Evolutionary conservation across 1,139 yeast genomes (phyloP), one percentile per base, ranked within the genome.

Genomic region (Meyerozyma sp.): DNA sequence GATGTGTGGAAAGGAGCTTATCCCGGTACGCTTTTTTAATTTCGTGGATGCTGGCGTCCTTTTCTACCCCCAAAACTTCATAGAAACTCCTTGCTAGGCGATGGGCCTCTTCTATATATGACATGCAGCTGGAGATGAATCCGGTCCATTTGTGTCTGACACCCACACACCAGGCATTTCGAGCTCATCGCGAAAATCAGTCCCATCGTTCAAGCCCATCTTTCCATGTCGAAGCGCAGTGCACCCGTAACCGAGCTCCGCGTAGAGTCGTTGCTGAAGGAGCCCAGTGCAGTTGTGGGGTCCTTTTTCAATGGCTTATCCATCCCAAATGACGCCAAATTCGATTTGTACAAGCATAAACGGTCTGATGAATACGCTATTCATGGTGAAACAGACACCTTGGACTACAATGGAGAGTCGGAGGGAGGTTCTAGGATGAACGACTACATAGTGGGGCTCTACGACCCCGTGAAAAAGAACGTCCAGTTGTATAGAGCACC

Each of bases 321-420:
- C 18, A 77, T 84, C 10, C 84, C 94, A 30, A 61, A 66, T 11
- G 70, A 75, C 16, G 78, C 87, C 7, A 62, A 66, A 35, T 86
- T 91, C 56, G 80, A 83, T 35, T 66, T 88, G 34, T 87, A 77
- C 63, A 72, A 77, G 57, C 77, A 77, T 55, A 79, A 79, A 55
- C 68, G 68, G 44, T 60, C 66, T 11, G 68, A 70, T 20, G 66
- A 69, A 38, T 66, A 63, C 44, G 62, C 84, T 28, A 56, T 88
- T 41, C 96, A 88, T 58, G 98, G 96, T 35, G 95, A 90, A 62
- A 81, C 77, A 50, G 81, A 76, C 2, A 75, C 77, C 28, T 69
- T 91, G 46, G 91, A 82, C 52, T 91, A 87, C 59, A 81, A 81
- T 47, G 96, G 95, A 6, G 60, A 63, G 21, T 73, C 75, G 3